Evolutionary conservation across 352 stramenopile genomes (phyloP).

Genomic region (Saprolegnia parasitica): DNA sequence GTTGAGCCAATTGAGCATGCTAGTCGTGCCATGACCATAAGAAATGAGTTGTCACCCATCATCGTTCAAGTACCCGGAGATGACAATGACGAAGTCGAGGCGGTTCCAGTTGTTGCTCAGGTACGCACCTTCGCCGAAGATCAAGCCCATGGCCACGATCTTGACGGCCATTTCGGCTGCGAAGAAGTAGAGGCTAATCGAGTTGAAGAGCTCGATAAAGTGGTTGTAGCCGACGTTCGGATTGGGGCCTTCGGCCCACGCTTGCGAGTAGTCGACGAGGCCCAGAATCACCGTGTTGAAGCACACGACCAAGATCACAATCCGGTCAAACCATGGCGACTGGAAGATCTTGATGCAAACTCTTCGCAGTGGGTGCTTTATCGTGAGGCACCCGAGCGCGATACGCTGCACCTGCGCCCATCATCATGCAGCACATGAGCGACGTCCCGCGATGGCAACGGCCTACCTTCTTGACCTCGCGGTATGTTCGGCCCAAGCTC

Average conservation of each 20-base stretch:
- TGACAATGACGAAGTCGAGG: slow-evolving; percentile 90
- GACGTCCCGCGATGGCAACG: too few relatives aligned
- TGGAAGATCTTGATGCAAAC: slow-evolving; percentile 47
- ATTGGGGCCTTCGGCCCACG: slow-evolving; percentile 28
- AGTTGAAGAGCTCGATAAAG: slow-evolving; percentile 55
- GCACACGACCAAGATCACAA: slow-evolving; percentile 85
- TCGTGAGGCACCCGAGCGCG: slow-evolving; percentile 34
- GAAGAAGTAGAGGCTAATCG: slow-evolving; percentile 64
- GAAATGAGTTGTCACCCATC: slow-evolving; percentile 39
- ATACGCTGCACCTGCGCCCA: slow-evolving; percentile 16
- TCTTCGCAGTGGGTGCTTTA: slow-evolving; percentile 45
- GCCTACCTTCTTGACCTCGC: background rate
- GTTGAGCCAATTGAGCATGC: slow-evolving; percentile 28
- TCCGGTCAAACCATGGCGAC: slow-evolving; percentile 67
- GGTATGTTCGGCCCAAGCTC: background rate
- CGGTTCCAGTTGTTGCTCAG: slow-evolving; percentile 86
- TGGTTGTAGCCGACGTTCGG: slow-evolving; percentile 19
- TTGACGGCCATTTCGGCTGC: slow-evolving; percentile 86
- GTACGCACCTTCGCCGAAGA: slow-evolving; percentile 60
- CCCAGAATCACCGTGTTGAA: slow-evolving; percentile 85
- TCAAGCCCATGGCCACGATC: slow-evolving; percentile 82
- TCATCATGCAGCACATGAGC: background rate
- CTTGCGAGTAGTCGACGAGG: slow-evolving; percentile 74
- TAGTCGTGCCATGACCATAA: slow-evolving; percentile 38
- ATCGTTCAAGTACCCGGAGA: slow-evolving; percentile 58